Evolutionary conservation across 768 basidiomycete species (phyloP), one percentile per base, ranked within the genome.

Genomic region (Vararia minispora): DNA sequence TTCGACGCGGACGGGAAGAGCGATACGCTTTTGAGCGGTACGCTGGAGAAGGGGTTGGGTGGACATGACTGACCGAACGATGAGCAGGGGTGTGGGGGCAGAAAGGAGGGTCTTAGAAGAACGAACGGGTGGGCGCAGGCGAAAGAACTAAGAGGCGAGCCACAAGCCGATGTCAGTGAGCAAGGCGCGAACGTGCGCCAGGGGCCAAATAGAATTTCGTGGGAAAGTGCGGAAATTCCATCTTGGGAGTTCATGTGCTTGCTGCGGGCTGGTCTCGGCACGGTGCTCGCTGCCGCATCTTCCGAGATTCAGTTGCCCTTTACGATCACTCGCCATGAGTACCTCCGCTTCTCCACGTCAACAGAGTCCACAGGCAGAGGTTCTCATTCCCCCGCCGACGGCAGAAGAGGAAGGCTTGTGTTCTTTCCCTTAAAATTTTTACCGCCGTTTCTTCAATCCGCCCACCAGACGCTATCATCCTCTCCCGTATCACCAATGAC

Each of bases 21-120:
- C 92, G 48, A 98, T 99, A 46, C 95, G 85, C 65, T 97, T 97
- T 13, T 67, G 62, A 1, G 89, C 85, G 7, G 91, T 94, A 44
- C 95, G 79, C 60, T 97, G 94, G 17, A 99, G 81, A 36, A 98
- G 75, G 20, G 95, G 95, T 58, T 98, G 95, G 31, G 90, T 95
- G 13, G 95, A 98, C 95, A 97, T 99, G 49, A 41, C 17, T 5
- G 16, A n/a, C 13, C 16, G 36, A 20, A 39, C 27, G 21, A 14
- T 13, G 24, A 26, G 34, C 25, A 28, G 17, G 33, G 23, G 37
- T 22, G 40, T 20, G 34, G 28, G 28, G 22, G 18, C n/a, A 30
- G 22, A 26, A 23, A 33, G 24, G 21, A 9, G 17, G 14, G 28
- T 7, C 25, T 35, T 27, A 17, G 20, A 29, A 28, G 21, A 32